These are phyloP conservation scores for Tolypocladium cylindrosporum DNA, from an alignment of 2,329 filamentous ascomycete genomes.

Conservation along the genomic window DNA sequence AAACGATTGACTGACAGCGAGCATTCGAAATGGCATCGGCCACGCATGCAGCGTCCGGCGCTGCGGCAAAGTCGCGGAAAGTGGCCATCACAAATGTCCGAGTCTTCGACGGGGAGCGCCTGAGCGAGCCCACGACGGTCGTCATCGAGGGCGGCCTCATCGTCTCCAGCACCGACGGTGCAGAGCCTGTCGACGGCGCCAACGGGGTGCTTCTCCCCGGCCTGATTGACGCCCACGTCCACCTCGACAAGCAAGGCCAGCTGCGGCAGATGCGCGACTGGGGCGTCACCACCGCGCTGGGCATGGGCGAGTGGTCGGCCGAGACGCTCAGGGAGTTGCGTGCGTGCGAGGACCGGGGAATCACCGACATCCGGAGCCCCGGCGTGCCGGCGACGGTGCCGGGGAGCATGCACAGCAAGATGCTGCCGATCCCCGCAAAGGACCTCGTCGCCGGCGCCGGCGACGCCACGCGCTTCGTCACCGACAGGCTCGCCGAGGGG, in stretches of 20 bases:
- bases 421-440: neutral
- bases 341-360: neutral
- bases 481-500: neutral
- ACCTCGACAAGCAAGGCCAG: neutral
- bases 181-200: constrained; percentile 22
- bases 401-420: neutral
- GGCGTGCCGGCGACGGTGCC: neutral
- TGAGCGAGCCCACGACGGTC: neutral
- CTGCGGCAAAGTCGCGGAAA: neutral
- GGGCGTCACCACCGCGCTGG: constrained; percentile 4
- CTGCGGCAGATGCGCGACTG: neutral
- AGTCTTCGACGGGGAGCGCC: neutral
- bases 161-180: neutral
- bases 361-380: neutral
- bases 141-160: neutral
- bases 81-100: neutral
- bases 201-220: constrained; percentile 1
- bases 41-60: neutral
- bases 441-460: neutral
- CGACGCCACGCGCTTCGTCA: neutral
- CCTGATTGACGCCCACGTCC: constrained; percentile 4
- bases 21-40: neutral
- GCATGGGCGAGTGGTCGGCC: constrained; percentile 1
- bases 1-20: neutral
- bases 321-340: neutral